Evolutionary conservation across 2,329 filamentous ascomycete genomes (phyloP).

Genomic region (Xylaria digitata): DNA sequence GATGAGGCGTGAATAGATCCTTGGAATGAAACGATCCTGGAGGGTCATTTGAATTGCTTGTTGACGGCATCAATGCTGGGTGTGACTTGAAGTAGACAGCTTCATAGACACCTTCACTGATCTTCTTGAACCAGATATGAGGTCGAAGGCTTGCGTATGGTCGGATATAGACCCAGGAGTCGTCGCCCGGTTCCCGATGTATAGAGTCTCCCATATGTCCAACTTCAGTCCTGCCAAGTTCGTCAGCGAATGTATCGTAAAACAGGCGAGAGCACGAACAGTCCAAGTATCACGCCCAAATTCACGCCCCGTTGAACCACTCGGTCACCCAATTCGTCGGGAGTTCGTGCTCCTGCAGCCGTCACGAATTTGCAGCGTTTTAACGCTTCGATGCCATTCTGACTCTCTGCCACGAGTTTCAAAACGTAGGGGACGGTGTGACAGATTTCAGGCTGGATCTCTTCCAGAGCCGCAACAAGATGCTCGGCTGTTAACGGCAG

Average conservation of each 20-base stretch:
- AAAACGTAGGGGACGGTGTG: slow-evolving; percentile 57
- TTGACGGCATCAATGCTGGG: slow-evolving; percentile 46
- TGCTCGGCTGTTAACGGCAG: slow-evolving; percentile 54
- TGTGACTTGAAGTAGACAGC: slow-evolving; percentile 51
- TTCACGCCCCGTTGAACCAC: slow-evolving; percentile 53
- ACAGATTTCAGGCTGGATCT: slow-evolving; percentile 53
- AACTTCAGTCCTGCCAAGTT: slow-evolving; percentile 53
- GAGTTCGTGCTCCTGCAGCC: slow-evolving; percentile 55
- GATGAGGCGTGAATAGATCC: slow-evolving; percentile 53
- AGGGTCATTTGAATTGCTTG: slow-evolving; percentile 52
- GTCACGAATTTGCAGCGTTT: slow-evolving; percentile 54
- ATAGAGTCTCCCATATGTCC: slow-evolving; percentile 57
- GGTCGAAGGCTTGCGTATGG: slow-evolving; percentile 52
- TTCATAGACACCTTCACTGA: slow-evolving; percentile 52
- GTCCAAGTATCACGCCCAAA: slow-evolving; percentile 55
- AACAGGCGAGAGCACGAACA: slow-evolving; percentile 46
- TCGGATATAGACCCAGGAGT: slow-evolving; percentile 57
- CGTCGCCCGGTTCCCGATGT: slow-evolving; percentile 51
- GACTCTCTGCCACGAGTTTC: slow-evolving; percentile 53
- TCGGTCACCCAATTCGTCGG: slow-evolving; percentile 55
- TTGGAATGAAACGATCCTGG: slow-evolving; percentile 53
- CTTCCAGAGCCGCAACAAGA: slow-evolving; percentile 52
- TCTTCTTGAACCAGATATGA: slow-evolving; percentile 54
- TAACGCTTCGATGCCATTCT: slow-evolving; percentile 52
- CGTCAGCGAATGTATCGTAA: slow-evolving; percentile 29